Conservation (phyloP, 352 stramenopile genomes). For the Phytophthora nicotianae region DNA sequence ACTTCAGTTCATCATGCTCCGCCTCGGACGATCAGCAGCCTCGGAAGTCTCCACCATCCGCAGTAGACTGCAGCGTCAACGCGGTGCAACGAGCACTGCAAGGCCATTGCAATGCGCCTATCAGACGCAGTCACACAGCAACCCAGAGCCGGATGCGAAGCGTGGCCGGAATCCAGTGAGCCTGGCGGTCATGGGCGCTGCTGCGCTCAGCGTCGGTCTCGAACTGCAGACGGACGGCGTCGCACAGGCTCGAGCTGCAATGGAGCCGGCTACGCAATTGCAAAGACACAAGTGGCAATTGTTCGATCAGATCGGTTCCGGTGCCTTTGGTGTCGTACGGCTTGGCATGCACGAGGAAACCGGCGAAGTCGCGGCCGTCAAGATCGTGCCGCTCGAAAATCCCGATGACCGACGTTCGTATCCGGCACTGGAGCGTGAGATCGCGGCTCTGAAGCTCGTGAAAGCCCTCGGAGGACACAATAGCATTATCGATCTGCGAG, state of each 20-base stretch:
- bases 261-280: conserved; percentile 28
- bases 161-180: conserved; percentile 34
- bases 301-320: conserved; percentile 73
- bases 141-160: conserved; percentile 15
- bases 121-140: conserved; percentile 39
- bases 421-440: conserved; percentile 66
- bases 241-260: conserved; percentile 44
- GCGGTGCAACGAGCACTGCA: conserved; percentile 23
- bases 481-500: conserved; percentile 85
- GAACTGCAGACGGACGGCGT: conserved; percentile 41
- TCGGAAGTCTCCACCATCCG: conserved; percentile 23
- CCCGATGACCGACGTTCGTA: conserved; percentile 45
- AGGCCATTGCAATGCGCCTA: conserved; percentile 33
- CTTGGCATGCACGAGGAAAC: conserved; percentile 72
- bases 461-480: conserved; percentile 78
- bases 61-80: conserved; percentile 22
- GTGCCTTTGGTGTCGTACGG: conserved; percentile 73
- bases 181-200: conserved; percentile 53
- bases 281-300: conserved; percentile 55
- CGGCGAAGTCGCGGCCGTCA: conserved; percentile 74
- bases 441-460: conserved; percentile 72
- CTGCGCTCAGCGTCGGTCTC: conserved; percentile 50
- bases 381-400: conserved; percentile 57
- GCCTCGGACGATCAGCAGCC: conserved; percentile 32
- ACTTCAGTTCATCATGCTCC: conserved; percentile 25